Conservation (phyloP, 108 stramenopile genomes). For the Chaetoceros tenuissimus region DNA sequence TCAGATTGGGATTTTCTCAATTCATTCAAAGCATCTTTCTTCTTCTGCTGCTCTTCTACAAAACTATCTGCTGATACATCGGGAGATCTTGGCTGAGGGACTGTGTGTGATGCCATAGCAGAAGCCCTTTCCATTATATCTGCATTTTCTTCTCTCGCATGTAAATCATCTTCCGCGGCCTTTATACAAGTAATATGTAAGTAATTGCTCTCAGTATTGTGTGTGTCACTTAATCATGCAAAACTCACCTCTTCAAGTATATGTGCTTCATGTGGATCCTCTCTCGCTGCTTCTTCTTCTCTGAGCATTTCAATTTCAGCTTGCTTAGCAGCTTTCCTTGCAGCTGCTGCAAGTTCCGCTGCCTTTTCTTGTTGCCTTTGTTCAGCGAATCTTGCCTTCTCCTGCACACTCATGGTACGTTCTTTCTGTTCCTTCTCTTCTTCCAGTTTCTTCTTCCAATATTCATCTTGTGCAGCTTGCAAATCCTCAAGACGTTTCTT, state of each 20-base stretch:
- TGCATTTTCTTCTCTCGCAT: conserved; percentile 20
- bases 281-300: conserved; percentile 25
- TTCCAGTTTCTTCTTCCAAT: conserved; percentile 40
- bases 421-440: conserved; percentile 19
- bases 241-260: conserved; percentile 31
- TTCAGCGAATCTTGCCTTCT: conserved; percentile 12
- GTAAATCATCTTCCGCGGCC: conserved; percentile 22
- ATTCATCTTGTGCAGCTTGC: conserved; percentile 40
- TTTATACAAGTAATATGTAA: conserved; percentile 3
- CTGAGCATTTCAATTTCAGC: conserved; percentile 17
- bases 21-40: conserved; percentile 29
- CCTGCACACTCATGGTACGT: conserved; percentile 5
- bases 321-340: conserved; percentile 18
- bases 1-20: conserved; percentile 16
- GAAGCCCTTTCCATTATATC: conserved; percentile 26
- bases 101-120: conserved; percentile 23
- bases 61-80: conserved; percentile 27
- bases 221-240: neutral
- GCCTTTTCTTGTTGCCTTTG: conserved; percentile 7
- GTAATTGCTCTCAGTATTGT: neutral
- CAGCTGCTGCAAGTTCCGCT: conserved; percentile 11
- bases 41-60: conserved; percentile 26
- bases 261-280: conserved; percentile 26
- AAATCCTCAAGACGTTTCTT: conserved; percentile 20
- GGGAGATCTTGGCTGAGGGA: conserved; percentile 16